These are phyloP conservation scores for Cryphonectria japonica DNA, from an alignment of 2,329 filamentous ascomycete genomes.

Conservation along the genomic window DNA sequence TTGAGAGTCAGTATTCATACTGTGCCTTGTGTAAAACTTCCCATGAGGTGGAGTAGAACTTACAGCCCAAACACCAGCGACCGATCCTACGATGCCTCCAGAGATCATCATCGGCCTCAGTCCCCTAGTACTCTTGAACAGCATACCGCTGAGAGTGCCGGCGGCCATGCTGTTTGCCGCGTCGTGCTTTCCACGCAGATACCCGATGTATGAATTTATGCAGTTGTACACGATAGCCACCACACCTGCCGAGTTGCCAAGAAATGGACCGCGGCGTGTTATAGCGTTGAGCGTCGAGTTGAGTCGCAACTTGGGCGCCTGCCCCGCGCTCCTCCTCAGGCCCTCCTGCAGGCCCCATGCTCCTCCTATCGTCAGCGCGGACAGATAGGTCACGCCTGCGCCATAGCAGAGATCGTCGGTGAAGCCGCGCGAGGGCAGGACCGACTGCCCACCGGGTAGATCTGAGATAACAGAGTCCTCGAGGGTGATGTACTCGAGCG, in stretches of 20 bases:
- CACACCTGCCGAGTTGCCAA: conserved; percentile 95
- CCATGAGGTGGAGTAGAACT: conserved; percentile 43
- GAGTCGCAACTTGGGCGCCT: conserved; percentile 86
- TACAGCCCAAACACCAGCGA: conserved; percentile 91
- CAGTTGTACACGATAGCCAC: conserved; percentile 97
- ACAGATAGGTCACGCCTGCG: conserved; percentile 89
- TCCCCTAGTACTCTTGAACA: conserved; percentile 96
- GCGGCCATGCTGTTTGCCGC: conserved; percentile 85
- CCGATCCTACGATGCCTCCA: conserved; percentile 81
- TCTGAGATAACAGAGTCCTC: conserved; percentile 90
- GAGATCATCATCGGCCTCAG: conserved; percentile 93
- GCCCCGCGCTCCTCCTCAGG: conserved; percentile 73
- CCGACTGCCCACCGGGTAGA: conserved; percentile 82
- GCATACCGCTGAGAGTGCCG: conserved; percentile 84
- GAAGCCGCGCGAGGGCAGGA: conserved; percentile 93
- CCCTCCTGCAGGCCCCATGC: conserved; percentile 93
- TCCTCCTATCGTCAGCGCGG: conserved; percentile 84
- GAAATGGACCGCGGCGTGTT: conserved; percentile 87
- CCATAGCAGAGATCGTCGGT: conserved; percentile 98
- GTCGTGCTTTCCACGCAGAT: conserved; percentile 83
- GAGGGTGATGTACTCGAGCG: conserved; percentile 91
- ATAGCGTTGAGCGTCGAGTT: conserved; percentile 96
- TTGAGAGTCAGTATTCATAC: conserved; percentile 6
- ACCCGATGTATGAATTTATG: conserved; percentile 82
- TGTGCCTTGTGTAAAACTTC: not conserved